phyloP scores from a whole-genome alignment of 2,329 filamentous ascomycete genomes.

The Sclerotinia nivalis region DNA sequence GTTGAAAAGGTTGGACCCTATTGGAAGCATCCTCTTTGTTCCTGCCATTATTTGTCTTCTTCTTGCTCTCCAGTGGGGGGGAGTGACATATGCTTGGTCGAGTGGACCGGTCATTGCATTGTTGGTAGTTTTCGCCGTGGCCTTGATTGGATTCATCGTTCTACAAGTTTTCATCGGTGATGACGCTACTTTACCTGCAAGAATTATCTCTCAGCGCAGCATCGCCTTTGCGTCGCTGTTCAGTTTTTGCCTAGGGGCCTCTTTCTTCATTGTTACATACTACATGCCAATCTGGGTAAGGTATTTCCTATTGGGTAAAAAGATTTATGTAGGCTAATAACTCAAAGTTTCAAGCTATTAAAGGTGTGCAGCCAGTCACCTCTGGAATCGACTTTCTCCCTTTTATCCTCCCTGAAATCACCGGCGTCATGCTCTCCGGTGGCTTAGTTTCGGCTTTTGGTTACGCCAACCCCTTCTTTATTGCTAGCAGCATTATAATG shows the following conservation, averaged over 20 bases:
- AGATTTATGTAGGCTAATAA: too few species aligned
- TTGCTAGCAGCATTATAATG: too few species aligned
- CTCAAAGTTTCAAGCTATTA: too few species aligned
- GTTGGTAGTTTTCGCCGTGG: constrained; percentile 36
- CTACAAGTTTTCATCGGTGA: constrained; percentile 44
- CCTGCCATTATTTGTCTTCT: constrained; percentile 35
- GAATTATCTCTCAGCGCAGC: constrained; percentile 36
- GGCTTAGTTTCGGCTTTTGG: too few species aligned
- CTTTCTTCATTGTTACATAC: background rate
- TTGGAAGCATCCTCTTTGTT: constrained; percentile 40
- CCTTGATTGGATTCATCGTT: constrained; percentile 33
- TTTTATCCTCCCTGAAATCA: too few species aligned
- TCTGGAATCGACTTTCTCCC: too few species aligned
- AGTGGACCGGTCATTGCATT: constrained; percentile 41
- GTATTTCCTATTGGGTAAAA: too few species aligned
- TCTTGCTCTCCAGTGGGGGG: constrained; percentile 38
- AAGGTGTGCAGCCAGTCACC: too few species aligned
- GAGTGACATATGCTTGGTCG: constrained; percentile 35
- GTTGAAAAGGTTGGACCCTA: constrained; percentile 39
- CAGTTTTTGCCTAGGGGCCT: background rate
- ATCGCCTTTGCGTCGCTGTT: background rate
- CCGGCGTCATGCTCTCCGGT: too few species aligned
- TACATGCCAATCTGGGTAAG: background rate
- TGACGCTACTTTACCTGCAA: constrained; percentile 44
- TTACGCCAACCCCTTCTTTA: too few species aligned